A percentile compares a stretch with the other conserved stretches of the same genome.
Conservation (phyloP, 2,329 filamentous ascomycete genomes). For the Penicillium carneum region DNA sequence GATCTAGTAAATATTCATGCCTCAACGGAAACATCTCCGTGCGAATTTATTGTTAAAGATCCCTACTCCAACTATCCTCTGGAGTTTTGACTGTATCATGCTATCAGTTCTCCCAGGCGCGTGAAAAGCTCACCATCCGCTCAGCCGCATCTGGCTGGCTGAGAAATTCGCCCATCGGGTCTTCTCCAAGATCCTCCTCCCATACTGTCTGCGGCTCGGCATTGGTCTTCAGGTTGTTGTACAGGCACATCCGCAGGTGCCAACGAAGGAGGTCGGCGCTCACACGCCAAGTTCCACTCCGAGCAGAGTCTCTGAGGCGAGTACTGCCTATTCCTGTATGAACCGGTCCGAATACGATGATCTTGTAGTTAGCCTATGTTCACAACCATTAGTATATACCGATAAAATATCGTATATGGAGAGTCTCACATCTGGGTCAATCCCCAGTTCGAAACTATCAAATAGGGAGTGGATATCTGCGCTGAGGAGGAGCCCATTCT, state of each 20-base stretch:
- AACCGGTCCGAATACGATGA: slow-evolving; percentile 6
- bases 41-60: too few relatives aligned
- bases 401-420: neutral
- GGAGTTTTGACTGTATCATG: neutral
- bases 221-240: slow-evolving; percentile 29
- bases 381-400: neutral
- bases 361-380: slow-evolving; percentile 1
- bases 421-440: slow-evolving; percentile 2
- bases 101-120: slow-evolving; percentile 25
- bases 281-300: slow-evolving; percentile 12
- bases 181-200: slow-evolving; percentile 32
- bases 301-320: slow-evolving; percentile 1
- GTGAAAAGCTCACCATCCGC: slow-evolving; percentile 41
- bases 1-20: too few relatives aligned
- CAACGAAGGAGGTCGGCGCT: slow-evolving; percentile 33
- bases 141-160: slow-evolving; percentile 61
- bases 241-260: slow-evolving; percentile 33
- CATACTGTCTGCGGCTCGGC: slow-evolving; percentile 22
- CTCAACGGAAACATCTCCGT: too few relatives aligned
- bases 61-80: neutral
- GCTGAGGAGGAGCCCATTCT: slow-evolving; percentile 9
- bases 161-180: slow-evolving; percentile 42
- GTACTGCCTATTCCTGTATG: neutral
- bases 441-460: neutral
- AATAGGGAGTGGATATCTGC: neutral